Evolutionary conservation across 2,329 filamentous ascomycete species (phyloP).

Genomic region (Colletotrichum sojae): DNA sequence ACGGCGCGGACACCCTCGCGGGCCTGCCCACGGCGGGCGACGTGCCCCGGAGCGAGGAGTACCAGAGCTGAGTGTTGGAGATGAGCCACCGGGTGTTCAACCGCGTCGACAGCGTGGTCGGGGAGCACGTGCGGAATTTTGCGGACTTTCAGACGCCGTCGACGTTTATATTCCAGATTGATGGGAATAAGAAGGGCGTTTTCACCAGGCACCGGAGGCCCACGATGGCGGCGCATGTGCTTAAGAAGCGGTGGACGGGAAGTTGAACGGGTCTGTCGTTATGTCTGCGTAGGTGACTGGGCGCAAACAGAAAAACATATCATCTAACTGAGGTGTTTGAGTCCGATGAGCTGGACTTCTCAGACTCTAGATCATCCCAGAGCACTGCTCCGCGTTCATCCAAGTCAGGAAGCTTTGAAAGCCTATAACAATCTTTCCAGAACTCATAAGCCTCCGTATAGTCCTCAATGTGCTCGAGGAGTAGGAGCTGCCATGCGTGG

Average conservation of each 20-base stretch:
- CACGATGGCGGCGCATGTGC: constrained; percentile 39
- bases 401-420: too few relatives aligned
- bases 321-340: too few relatives aligned
- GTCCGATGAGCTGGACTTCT: too few relatives aligned
- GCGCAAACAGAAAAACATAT: too few relatives aligned
- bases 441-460: too few relatives aligned
- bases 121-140: constrained; percentile 49
- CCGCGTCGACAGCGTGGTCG: constrained; percentile 44
- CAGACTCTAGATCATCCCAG: too few relatives aligned
- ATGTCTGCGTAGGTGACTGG: too few relatives aligned
- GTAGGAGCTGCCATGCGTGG: too few relatives aligned
- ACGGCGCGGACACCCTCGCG: constrained; percentile 47
- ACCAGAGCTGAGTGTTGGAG: constrained; percentile 44
- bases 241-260: constrained; percentile 41
- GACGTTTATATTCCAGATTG: constrained; percentile 39
- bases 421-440: too few relatives aligned
- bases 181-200: constrained; percentile 47
- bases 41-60: constrained; percentile 49
- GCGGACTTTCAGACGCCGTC: constrained; percentile 45
- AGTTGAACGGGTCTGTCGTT: too few relatives aligned
- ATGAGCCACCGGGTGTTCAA: constrained; percentile 51
- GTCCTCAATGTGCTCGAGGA: too few relatives aligned
- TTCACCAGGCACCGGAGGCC: constrained; percentile 45
- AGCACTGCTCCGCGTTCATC: too few relatives aligned
- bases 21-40: constrained; percentile 46